Evolutionary conservation across 768 basidiomycete species (phyloP).

Genomic region (Auriscalpium orientale): DNA sequence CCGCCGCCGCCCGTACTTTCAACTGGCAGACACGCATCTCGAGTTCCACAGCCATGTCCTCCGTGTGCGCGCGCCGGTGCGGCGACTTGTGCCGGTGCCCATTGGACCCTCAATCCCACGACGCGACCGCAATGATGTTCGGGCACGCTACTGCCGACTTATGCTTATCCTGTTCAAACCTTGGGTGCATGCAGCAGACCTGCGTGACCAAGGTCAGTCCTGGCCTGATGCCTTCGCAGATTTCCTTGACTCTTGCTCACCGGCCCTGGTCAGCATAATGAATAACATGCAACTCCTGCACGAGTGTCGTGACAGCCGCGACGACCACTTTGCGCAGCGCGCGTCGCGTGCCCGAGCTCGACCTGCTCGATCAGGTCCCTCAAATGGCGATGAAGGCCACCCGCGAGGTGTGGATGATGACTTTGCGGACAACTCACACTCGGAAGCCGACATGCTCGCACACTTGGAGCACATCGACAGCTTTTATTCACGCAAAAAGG

Average conservation of each 20-base stretch:
- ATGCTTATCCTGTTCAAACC: conserved; percentile 20
- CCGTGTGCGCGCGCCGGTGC: not conserved
- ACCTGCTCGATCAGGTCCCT: not conserved
- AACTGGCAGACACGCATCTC: not conserved
- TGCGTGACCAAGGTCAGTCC: conserved; percentile 11
- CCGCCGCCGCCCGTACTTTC: not conserved
- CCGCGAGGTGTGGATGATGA: not conserved
- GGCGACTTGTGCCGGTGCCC: not conserved
- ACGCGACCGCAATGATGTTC: conserved; percentile 2
- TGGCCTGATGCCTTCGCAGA: conserved; percentile 19
- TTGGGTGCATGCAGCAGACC: conserved; percentile 19
- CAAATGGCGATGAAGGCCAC: too few species aligned
- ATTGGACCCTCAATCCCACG: conserved; percentile 1
- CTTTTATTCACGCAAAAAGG: not conserved
- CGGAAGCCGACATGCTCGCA: not conserved
- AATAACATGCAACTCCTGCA: conserved; percentile 36
- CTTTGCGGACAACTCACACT: not conserved
- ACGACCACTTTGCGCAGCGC: conserved; percentile 22
- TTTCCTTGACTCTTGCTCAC: not conserved
- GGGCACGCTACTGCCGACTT: conserved; percentile 2
- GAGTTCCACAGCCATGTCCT: not conserved
- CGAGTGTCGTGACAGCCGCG: conserved; percentile 31
- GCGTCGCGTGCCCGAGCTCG: not conserved
- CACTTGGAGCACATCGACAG: not conserved
- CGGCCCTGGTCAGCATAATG: conserved; percentile 15